Percentiles rank a stretch among this genome's conserved stretches.
Conservation (phyloP, 257 asterid species). For the Avicennia marina region DNA sequence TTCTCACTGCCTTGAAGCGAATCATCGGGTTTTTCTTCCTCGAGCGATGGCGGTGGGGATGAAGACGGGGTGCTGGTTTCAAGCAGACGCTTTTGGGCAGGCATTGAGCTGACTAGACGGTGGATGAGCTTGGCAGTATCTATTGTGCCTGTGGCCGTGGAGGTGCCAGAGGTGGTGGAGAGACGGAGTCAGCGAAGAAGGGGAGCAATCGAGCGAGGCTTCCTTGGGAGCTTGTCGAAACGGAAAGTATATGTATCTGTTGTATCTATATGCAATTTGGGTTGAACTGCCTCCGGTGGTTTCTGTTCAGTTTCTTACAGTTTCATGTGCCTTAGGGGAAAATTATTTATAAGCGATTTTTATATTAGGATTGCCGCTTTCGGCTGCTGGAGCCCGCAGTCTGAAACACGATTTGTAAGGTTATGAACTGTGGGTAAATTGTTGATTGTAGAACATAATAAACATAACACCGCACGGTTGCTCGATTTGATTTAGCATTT, state of each 20-base stretch:
- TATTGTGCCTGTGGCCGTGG: conserved; percentile 4
- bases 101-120: conserved; percentile 51
- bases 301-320: conserved; percentile 15
- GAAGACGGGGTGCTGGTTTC: conserved; percentile 48
- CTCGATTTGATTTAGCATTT: too few species aligned
- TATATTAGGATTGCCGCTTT: background rate
- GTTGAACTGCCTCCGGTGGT: conserved; percentile 17
- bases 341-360: background rate
- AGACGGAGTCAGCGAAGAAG: conserved; percentile 37
- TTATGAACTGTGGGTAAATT: background rate
- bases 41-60: conserved; percentile 36
- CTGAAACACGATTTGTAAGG: background rate
- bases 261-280: conserved; percentile 21
- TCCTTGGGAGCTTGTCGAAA: conserved; percentile 15
- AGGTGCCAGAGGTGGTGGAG: conserved; percentile 36
- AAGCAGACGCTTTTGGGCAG: conserved; percentile 64
- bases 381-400: background rate
- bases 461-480: too few species aligned
- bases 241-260: conserved; percentile 13
- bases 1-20: conserved; percentile 42
- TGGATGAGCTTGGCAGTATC: conserved; percentile 30
- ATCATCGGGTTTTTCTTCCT: conserved; percentile 51
- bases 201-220: conserved; percentile 27
- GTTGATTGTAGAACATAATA: background rate
- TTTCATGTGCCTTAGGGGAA: background rate